Conservation (phyloP, 768 basidiomycete species). For the Mrakia hoshinonis region DNA sequence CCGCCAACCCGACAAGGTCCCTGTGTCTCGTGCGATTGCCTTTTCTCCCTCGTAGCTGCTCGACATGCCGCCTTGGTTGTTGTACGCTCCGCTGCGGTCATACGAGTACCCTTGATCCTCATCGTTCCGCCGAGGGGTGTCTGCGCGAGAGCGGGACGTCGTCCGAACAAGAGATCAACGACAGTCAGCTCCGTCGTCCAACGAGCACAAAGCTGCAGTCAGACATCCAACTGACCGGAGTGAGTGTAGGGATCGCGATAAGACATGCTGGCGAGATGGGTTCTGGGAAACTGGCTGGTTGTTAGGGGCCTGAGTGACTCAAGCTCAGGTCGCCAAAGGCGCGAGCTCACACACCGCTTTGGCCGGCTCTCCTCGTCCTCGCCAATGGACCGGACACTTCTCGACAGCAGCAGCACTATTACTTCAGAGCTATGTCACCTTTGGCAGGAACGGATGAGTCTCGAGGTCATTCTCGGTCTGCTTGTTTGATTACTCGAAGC, state of each 20-base stretch:
- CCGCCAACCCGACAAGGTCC: constrained; percentile 10
- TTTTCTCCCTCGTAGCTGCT: background rate
- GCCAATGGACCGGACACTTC: too few species aligned
- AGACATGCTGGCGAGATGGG: background rate
- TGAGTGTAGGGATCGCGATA: constrained; percentile 12
- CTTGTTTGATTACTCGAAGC: too few species aligned
- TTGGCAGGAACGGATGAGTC: too few species aligned
- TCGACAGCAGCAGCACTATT: too few species aligned
- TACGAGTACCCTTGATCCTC: background rate
- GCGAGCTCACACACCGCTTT: too few species aligned
- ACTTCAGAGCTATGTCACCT: too few species aligned
- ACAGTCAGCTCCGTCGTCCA: too few species aligned
- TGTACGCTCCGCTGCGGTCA: background rate
- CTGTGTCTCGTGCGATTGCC: background rate
- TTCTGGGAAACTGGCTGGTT: background rate
- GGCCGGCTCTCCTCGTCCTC: too few species aligned
- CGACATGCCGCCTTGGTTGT: background rate
- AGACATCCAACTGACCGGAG: background rate
- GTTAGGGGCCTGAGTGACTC: too few species aligned
- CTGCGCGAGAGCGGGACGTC: background rate
- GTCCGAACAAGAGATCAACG: background rate
- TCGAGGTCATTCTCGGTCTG: too few species aligned
- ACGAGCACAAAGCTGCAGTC: too few species aligned
- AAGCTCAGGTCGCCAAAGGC: too few species aligned
- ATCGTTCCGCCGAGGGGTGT: background rate